Conservation (phyloP, 257 asterid species). For the Solanum clarkiae region DNA sequence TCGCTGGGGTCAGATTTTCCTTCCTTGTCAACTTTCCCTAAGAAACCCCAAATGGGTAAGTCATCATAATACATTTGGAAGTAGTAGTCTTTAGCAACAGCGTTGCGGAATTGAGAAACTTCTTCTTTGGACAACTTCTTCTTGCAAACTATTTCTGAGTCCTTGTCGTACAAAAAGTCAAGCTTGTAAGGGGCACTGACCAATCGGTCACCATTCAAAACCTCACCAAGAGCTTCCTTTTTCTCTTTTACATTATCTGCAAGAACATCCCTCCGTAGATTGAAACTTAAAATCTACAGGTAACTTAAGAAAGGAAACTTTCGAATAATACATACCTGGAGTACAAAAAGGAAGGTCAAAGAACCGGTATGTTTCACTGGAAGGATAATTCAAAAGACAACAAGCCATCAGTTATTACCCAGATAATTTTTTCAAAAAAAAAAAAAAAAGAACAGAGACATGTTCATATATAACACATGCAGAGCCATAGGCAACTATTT, state of each 20-base stretch:
- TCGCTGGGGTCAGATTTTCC: constrained; percentile 11
- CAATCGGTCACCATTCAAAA: constrained; percentile 9
- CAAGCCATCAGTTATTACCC: neutral
- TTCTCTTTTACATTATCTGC: constrained; percentile 1
- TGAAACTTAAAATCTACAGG: neutral
- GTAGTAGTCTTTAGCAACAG: constrained; percentile 11
- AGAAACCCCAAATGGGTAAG: constrained; percentile 13
- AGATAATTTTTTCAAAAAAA: neutral
- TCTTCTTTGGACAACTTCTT: constrained; percentile 4
- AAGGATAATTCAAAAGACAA: neutral
- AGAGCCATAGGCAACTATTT: neutral
- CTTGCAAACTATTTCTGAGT: constrained; percentile 7
- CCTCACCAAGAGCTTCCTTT: constrained; percentile 12
- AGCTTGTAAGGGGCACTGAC: constrained; percentile 14
- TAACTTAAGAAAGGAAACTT: neutral
- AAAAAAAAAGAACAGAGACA: neutral
- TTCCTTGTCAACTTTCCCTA: constrained; percentile 12
- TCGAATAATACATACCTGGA: constrained; percentile 28
- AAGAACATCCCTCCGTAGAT: neutral
- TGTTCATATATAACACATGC: neutral
- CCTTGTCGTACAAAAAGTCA: constrained; percentile 5
- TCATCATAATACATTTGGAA: constrained; percentile 9
- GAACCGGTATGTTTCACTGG: constrained; percentile 60
- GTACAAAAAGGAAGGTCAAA: constrained; percentile 67
- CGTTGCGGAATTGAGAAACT: constrained; percentile 7